phyloP scores from a whole-genome alignment of 179 eudicot genomes.

The Actinidia arguta region DNA sequence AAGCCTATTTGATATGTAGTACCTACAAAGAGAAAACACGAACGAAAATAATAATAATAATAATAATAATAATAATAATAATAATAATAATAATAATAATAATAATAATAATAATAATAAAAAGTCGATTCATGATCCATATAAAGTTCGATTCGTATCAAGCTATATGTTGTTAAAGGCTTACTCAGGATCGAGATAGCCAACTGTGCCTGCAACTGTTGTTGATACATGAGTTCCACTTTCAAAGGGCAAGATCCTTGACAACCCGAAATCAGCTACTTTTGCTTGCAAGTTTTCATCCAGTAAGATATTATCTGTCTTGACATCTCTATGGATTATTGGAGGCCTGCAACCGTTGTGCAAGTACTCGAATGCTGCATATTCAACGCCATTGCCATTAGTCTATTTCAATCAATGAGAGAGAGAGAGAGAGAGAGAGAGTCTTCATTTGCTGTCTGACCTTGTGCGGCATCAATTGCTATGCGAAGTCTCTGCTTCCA shows the following conservation, averaged over 20 bases:
- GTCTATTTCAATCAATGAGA: not conserved
- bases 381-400: not conserved
- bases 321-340: constrained; percentile 74
- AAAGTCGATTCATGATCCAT: too few relatives aligned
- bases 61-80: too few relatives aligned
- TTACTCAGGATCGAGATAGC: constrained; percentile 67
- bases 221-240: constrained; percentile 38
- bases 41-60: too few relatives aligned
- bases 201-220: constrained; percentile 51
- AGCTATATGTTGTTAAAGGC: too few relatives aligned
- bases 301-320: constrained; percentile 57
- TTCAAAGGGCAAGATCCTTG: constrained; percentile 46
- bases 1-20: not conserved
- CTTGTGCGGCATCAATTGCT: constrained; percentile 48
- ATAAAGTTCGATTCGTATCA: too few relatives aligned
- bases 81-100: too few relatives aligned
- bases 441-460: constrained; percentile 27
- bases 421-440: too few relatives aligned
- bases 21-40: not conserved
- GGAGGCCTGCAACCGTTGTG: constrained; percentile 66
- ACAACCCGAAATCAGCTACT: constrained; percentile 67
- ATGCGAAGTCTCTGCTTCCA: constrained; percentile 44
- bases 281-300: constrained; percentile 50
- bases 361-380: constrained; percentile 62
- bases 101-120: too few relatives aligned